Conservation (phyloP, 495 filamentous ascomycete species). For the Pseudotulostoma volvatum region DNA sequence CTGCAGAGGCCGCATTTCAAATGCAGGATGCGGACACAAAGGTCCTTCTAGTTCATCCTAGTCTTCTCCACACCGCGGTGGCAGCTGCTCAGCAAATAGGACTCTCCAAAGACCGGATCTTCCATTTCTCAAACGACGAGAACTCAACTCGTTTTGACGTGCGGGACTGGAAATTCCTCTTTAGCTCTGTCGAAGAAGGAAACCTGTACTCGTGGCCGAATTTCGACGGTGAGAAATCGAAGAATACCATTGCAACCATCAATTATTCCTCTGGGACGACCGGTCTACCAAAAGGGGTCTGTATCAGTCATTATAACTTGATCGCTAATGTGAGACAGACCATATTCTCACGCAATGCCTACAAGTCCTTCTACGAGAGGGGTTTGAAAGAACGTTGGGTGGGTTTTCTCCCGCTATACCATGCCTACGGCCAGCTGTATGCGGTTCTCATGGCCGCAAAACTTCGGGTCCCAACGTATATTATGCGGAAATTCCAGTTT, state of each 20-base stretch:
- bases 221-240: slow-evolving; percentile 11
- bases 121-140: slow-evolving; percentile 33
- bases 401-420: slow-evolving; percentile 31
- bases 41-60: slow-evolving; percentile 39
- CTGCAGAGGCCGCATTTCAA: slow-evolving; percentile 55
- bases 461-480: slow-evolving; percentile 18
- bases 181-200: slow-evolving; percentile 18
- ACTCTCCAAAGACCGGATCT: slow-evolving; percentile 23
- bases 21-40: slow-evolving; percentile 50
- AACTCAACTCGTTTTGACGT: slow-evolving; percentile 14
- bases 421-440: slow-evolving; percentile 23
- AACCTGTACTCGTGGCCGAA: slow-evolving; percentile 18
- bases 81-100: slow-evolving; percentile 27
- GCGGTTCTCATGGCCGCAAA: slow-evolving; percentile 16
- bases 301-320: slow-evolving; percentile 28
- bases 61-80: slow-evolving; percentile 23
- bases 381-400: slow-evolving; percentile 16
- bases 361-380: slow-evolving; percentile 10
- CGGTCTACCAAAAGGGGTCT: slow-evolving; percentile 33
- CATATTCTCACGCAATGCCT: slow-evolving; percentile 13
- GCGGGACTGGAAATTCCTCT: slow-evolving; percentile 22
- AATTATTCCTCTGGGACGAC: slow-evolving; percentile 35
- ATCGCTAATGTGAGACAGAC: slow-evolving; percentile 23
- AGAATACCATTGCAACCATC: slow-evolving; percentile 21
- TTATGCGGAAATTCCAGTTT: slow-evolving; percentile 34